Conservation (phyloP, 495 filamentous ascomycete genomes). For the Aspergillus egyptiacus region DNA sequence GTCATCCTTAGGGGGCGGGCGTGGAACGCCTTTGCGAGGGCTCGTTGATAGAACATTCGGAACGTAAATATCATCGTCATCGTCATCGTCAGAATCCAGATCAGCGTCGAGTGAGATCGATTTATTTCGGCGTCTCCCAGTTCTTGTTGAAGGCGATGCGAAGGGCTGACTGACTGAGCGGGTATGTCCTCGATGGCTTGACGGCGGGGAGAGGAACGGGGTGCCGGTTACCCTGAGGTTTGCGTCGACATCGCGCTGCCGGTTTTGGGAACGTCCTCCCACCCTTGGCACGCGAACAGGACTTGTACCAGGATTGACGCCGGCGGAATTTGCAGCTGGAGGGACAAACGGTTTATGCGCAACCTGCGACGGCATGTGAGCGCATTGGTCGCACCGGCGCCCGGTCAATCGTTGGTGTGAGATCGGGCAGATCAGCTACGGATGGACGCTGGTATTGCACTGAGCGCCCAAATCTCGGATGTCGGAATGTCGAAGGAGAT, state of each 20-base stretch:
- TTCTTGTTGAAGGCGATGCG: slow-evolving; percentile 53
- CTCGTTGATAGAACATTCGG: slow-evolving; percentile 24
- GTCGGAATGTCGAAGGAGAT: no score
- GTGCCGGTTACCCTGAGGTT: not conserved
- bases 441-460: not conserved
- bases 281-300: slow-evolving; percentile 20
- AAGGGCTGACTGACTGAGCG: slow-evolving; percentile 77
- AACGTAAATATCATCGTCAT: slow-evolving; percentile 33
- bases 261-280: slow-evolving; percentile 15
- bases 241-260: slow-evolving; percentile 26
- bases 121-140: slow-evolving; percentile 47
- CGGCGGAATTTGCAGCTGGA: slow-evolving; percentile 21
- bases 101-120: slow-evolving; percentile 23
- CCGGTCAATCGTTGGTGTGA: not conserved
- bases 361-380: slow-evolving; percentile 38
- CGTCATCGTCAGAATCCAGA: slow-evolving; percentile 39
- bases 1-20: slow-evolving; percentile 30
- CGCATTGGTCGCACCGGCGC: slow-evolving; percentile 23
- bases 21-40: slow-evolving; percentile 28
- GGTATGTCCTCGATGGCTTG: slow-evolving; percentile 43
- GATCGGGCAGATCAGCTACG: not conserved
- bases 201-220: slow-evolving; percentile 11
- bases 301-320: slow-evolving; percentile 17
- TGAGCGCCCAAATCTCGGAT: no score
- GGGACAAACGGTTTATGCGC: slow-evolving; percentile 32